Evolutionary conservation across 164 flowering plant species (phyloP), one percentile per base, ranked within the genome.

Genomic region (Macadamia integrifolia): DNA sequence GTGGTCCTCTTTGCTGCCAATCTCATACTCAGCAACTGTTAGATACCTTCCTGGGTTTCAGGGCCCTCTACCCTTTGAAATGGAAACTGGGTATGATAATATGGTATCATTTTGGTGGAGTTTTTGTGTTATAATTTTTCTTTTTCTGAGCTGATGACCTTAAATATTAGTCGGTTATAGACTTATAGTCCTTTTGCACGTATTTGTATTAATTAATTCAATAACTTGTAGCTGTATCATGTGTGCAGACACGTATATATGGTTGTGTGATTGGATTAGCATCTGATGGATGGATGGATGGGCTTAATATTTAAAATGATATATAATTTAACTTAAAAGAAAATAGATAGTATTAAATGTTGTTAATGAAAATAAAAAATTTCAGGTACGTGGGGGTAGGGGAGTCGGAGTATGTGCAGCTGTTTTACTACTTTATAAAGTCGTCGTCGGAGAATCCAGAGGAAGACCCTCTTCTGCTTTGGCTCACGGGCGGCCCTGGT

Each of bases 401-500:
- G 9, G 55, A 50, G 55, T 50, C 55, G 55, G 55, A 50, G 9
- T 12, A 50, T 50, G 55, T 50, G 55, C 55, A 50, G 13, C 55
- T 50, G 14, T 50, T 50, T 15, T 50, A 50, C 55, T 23, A 23
- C 23, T 50, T 50, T 50, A 50, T 50, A 9, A 50, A 50, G 55
- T 23, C 23, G 23, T 23, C 23, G 23, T 12, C 9, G 55, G 13
- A 15, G 55, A 14, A 50, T 50, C 55, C 55, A 12, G 17, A 50
- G 55, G 3, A 50, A 4, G 88, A 86, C 62, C 86, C 88, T 35
- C 70, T 86, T 59, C 0, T 86, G 42, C 67, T 86, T 23, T 85
- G 85, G 86, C 73, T 83, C 4, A 81, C 80, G 0, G 88, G 88
- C 18, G 90, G 90, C 40, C 87, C 90, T 15, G 86, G 86, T 44